Evolutionary conservation across 176 grass and related monocot genomes (phyloP), one percentile per base, ranked within the genome.

Genomic region (Phoenix dactylifera): DNA sequence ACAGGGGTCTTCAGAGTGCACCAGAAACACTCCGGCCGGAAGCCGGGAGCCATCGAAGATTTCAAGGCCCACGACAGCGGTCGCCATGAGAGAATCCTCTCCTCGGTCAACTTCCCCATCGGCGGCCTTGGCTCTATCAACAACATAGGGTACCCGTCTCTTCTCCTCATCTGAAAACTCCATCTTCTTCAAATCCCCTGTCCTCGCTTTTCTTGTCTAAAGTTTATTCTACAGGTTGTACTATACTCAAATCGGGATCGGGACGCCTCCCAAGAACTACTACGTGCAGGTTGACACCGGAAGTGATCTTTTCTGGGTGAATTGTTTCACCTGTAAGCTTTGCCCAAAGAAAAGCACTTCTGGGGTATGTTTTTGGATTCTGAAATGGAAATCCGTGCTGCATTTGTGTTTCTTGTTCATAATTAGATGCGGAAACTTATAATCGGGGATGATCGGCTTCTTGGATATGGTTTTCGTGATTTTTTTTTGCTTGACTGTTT

Each of bases 211-310:
- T 53, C 14, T 60, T 52, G 35, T 44, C 35, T 44, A 44, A 44
- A 44, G 0, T 7, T 50, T 17, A 39, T 18, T 22, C 35, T 4
- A 15, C 50, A 97, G 92, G 64, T 75, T 97, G 24, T 97, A 97
- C 67, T 97, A 75, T 66, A 83, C 87, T 57, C 71, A 65, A 62
- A 87, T 97, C 26, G 73, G 70, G 78, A 74, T 97, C 64, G 92
- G 92, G 18, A 59, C 83, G 51, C 92, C 92, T 73, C 28, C 84
- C 15, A 90, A 80, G 71, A 64, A 63, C 6, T 97, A 85, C 83
- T 97, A 91, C 60, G 92, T 97, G 68, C 92, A 97, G 85, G 83
- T 97, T 54, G 92, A 97, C 72, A 97, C 92, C n/a, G 92, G 92
- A 68, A 97, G 92, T 58, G 92, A 97, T 63, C 66, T 97, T 16